These are phyloP conservation scores for Bremia lactucae DNA, from an alignment of 352 stramenopile genomes.

Conservation along the genomic window DNA sequence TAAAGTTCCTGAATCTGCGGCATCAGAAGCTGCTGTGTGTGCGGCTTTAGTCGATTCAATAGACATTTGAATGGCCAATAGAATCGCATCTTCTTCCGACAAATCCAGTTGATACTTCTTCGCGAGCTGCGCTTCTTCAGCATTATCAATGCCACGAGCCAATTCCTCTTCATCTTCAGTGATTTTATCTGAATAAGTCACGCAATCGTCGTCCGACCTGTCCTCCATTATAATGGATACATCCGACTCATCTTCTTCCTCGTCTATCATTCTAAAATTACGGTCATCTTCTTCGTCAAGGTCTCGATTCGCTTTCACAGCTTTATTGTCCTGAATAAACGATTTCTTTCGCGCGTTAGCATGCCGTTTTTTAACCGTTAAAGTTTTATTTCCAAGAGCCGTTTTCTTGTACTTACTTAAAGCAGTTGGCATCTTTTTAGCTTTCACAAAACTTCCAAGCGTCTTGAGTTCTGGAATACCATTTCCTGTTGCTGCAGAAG, in stretches of 20 bases:
- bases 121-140: slow-evolving; percentile 34
- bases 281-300: slow-evolving; percentile 33
- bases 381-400: slow-evolving; percentile 13
- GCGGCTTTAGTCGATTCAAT: neutral
- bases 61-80: slow-evolving; percentile 58
- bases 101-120: slow-evolving; percentile 62
- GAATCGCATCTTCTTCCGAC: slow-evolving; percentile 58
- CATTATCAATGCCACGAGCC: slow-evolving; percentile 10
- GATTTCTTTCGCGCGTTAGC: slow-evolving; percentile 12
- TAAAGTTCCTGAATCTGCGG: no score
- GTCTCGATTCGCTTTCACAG: slow-evolving; percentile 21
- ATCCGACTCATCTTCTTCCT: slow-evolving; percentile 37
- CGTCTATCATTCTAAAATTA: slow-evolving; percentile 37
- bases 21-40: no score
- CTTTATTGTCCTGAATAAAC: slow-evolving; percentile 22
- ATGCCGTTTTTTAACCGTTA: slow-evolving; percentile 4
- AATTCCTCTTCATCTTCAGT: slow-evolving; percentile 20
- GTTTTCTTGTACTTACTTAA: slow-evolving; percentile 31
- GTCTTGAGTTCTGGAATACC: slow-evolving; percentile 16
- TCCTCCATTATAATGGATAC: slow-evolving; percentile 39
- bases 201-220: slow-evolving; percentile 51
- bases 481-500: slow-evolving; percentile 1
- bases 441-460: slow-evolving; percentile 32
- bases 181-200: slow-evolving; percentile 30
- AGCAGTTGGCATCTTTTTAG: slow-evolving; percentile 24